Base-by-base conservation (phyloP, 2,329 filamentous ascomycete genomes). In the Metarhizium guizhouense region DNA sequence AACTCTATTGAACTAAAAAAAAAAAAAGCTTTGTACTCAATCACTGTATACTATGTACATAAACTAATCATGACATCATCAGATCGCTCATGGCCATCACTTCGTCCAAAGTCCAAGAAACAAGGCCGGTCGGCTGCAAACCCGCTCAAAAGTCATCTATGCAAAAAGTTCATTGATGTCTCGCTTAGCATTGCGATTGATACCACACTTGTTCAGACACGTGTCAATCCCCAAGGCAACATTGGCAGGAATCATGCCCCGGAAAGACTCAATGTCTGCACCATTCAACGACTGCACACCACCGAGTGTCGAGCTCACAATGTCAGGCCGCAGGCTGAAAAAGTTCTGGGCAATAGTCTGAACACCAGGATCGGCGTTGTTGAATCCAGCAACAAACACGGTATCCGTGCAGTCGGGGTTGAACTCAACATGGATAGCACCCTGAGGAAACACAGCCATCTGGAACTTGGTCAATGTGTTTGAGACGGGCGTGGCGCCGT, bases 391-490 rank as follows among this genome's bases (percentile, higher is more conserved):
- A 25, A 25, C 25, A 25, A 25, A 25, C 25, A 25, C 25, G 25
- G 25, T 25, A 25, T 25, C 25, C 25, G 25, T 25, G 25, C 25
- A 25, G 25, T 25, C 25, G 25, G 25, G 25, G 25, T 25, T 25
- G 25, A 25, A 25, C 4, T 25, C 25, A 25, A 25, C 25, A 25
- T 25, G 78, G 10, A 79, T 68, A 3, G 73, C 70, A 5, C 78
- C 78, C 59, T 76, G 70, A 2, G 76, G 76, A 63, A 80, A 79
- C 10, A 77, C 71, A 13, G 72, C 68, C 71, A 77, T 77, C 58
- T 77, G 71, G 57, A 68, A 73, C 4, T 64, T 65, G 3, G 64
- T 61, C 53, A 78, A 63, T 42, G 67, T 70, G 60, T 72, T 74
- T 52, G 60, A 61, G 52, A 74, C 69, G 29, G 71, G 65, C 6